Evolutionary conservation across 306 rosid species (phyloP).

Genomic region (Castanea sativa): DNA sequence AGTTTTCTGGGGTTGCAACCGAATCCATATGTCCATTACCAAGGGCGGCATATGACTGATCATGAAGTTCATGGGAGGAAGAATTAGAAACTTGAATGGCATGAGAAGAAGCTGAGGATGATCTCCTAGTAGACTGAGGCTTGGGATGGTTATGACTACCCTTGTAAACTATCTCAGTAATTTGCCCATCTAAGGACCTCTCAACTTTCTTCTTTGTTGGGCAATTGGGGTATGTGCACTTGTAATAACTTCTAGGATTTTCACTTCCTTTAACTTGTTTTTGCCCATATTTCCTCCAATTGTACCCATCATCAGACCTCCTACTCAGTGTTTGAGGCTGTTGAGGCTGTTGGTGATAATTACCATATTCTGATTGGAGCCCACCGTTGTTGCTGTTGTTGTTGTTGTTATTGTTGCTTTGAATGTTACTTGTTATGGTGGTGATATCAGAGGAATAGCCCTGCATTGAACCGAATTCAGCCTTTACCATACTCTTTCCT

Average conservation of each 20-base stretch:
- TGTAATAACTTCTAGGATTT: conserved; percentile 93
- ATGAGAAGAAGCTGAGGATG: conserved; percentile 37
- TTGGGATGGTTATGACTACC: conserved; percentile 90
- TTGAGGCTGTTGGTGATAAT: conserved; percentile 39
- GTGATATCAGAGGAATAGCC: conserved; percentile 47
- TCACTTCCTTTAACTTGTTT: conserved; percentile 98
- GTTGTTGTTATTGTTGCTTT: conserved; percentile 9
- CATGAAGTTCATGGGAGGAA: conserved; percentile 35
- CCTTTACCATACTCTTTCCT: conserved; percentile 42
- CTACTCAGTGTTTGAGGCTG: conserved; percentile 52
- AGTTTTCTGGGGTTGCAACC: conserved; percentile 77
- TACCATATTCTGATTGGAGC: conserved; percentile 37
- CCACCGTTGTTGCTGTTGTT: conserved; percentile 20
- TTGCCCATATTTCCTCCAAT: conserved; percentile 98
- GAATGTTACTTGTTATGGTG: conserved; percentile 36
- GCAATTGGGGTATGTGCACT: conserved; percentile 89
- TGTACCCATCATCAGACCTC: conserved; percentile 90
- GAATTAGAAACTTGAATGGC: conserved; percentile 39
- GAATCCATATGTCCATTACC: conserved; percentile 62
- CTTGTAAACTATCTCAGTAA: conserved; percentile 95
- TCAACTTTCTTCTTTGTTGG: conserved; percentile 97
- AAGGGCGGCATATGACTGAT: conserved; percentile 56
- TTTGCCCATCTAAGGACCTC: conserved; percentile 77
- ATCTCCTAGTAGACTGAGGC: conserved; percentile 71
- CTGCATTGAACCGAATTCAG: conserved; percentile 49